A percentile compares a stretch with the other conserved stretches of the same genome.
Conservation (phyloP, 805 yeast species). For the Metschnikowia gelsemii region DNA sequence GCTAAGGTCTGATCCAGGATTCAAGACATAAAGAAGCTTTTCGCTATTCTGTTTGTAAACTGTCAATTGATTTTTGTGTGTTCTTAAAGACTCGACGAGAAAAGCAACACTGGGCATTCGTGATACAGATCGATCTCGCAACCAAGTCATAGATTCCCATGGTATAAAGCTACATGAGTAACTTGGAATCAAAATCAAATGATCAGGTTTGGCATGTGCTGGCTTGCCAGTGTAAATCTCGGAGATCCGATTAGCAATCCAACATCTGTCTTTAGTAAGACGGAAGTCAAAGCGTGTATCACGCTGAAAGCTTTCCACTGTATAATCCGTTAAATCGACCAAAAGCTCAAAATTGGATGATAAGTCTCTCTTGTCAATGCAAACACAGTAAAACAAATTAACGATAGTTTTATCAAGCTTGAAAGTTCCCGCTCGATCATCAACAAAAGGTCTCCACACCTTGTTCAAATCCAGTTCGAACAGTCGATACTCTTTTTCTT, state of each 20-base stretch:
- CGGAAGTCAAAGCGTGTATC: not conserved
- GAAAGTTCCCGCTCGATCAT: constrained; percentile 13
- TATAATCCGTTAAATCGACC: constrained; percentile 12
- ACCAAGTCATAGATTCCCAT: constrained; percentile 78
- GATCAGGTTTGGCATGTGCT: constrained; percentile 32
- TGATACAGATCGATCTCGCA: constrained; percentile 57
- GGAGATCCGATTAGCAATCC: constrained; percentile 2
- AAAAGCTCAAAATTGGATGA: constrained; percentile 6
- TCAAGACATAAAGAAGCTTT: constrained; percentile 55
- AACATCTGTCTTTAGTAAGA: not conserved
- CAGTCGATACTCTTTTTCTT: constrained; percentile 19
- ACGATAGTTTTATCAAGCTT: constrained; percentile 21
- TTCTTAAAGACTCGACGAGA: constrained; percentile 39
- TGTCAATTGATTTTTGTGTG: constrained; percentile 5
- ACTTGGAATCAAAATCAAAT: constrained; percentile 70
- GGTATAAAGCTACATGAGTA: constrained; percentile 69
- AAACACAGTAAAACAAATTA: constrained; percentile 22
- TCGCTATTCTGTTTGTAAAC: constrained; percentile 2
- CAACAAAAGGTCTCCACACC: constrained; percentile 12
- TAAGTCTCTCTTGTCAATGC: constrained; percentile 2
- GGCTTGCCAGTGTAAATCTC: not conserved
- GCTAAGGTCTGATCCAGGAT: constrained; percentile 77
- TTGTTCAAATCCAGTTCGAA: constrained; percentile 23
- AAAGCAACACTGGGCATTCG: constrained; percentile 66
- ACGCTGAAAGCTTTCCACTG: not conserved